Evolutionary conservation across 108 stramenopile genomes (phyloP).

Genomic region (Seminavis robusta): DNA sequence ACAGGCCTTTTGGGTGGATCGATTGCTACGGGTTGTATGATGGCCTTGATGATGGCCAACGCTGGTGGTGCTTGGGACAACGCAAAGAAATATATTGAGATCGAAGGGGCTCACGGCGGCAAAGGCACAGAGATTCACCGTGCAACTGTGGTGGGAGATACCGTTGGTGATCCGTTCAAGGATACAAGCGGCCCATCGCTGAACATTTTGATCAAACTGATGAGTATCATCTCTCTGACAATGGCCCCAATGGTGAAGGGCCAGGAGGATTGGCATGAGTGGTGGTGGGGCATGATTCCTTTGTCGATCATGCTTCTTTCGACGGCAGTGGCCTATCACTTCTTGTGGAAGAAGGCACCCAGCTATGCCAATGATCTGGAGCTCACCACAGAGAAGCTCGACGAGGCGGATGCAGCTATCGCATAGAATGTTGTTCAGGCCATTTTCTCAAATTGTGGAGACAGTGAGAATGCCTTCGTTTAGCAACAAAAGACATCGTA

Average conservation of each 20-base stretch:
- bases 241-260: slow-evolving; percentile 68
- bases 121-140: slow-evolving; percentile 93
- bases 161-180: slow-evolving; percentile 93
- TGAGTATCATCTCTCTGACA: slow-evolving; percentile 83
- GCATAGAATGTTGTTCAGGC: no score
- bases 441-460: no score
- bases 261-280: slow-evolving; percentile 55
- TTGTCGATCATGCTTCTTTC: slow-evolving; percentile 56
- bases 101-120: slow-evolving; percentile 65
- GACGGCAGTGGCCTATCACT: slow-evolving; percentile 43
- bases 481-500: no score
- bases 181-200: slow-evolving; percentile 88
- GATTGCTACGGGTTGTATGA: slow-evolving; percentile 87
- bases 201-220: slow-evolving; percentile 93
- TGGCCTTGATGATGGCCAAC: slow-evolving; percentile 90
- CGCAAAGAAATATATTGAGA: slow-evolving; percentile 94
- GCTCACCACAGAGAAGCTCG: no score
- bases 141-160: slow-evolving; percentile 93
- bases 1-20: slow-evolving; percentile 75
- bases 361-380: no score
- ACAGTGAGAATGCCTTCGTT: no score
- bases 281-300: slow-evolving; percentile 73
- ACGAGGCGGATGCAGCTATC: no score
- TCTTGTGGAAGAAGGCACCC: no score
- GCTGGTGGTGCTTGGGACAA: slow-evolving; percentile 99